These are phyloP conservation scores for Globisporangium megalacanthum DNA, from an alignment of 352 stramenopile species.

Conservation along the genomic window DNA sequence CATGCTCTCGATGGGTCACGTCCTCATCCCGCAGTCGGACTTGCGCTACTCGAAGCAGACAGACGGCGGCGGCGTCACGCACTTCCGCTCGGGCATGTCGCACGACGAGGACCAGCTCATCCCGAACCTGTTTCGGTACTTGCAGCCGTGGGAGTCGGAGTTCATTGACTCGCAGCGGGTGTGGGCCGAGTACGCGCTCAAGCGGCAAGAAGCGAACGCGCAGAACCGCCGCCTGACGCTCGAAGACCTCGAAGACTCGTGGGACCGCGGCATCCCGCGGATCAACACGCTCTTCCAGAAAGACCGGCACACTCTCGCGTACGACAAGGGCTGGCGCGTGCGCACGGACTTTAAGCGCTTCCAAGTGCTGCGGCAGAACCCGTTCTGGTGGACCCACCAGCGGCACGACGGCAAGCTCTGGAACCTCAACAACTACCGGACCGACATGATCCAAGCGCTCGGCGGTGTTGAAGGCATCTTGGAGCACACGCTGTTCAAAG, in stretches of 20 bases:
- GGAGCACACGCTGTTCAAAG: slow-evolving; percentile 99
- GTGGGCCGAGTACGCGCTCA: slow-evolving; percentile 99
- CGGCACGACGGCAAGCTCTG: slow-evolving; percentile 99
- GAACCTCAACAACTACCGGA: slow-evolving; percentile 99
- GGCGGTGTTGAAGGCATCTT: slow-evolving; percentile 99
- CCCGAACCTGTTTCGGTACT: slow-evolving; percentile 99
- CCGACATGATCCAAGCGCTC: slow-evolving; percentile 99
- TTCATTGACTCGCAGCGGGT: slow-evolving; percentile 99
- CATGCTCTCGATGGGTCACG: slow-evolving; percentile 99
- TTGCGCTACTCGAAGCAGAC: slow-evolving; percentile 99
- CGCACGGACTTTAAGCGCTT: slow-evolving; percentile 99
- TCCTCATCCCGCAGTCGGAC: slow-evolving; percentile 99
- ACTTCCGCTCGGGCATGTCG: slow-evolving; percentile 97
- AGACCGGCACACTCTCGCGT: slow-evolving; percentile 98
- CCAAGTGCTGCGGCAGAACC: slow-evolving; percentile 96
- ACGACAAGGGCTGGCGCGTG: slow-evolving; percentile 99
- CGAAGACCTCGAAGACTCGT: slow-evolving; percentile 99
- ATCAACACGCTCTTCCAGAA: slow-evolving; percentile 97
- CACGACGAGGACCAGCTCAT: slow-evolving; percentile 99
- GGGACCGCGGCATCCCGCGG: slow-evolving; percentile 97
- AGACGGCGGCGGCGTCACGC: slow-evolving; percentile 95
- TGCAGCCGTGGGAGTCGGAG: slow-evolving; percentile 98
- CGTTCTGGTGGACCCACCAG: slow-evolving; percentile 99
- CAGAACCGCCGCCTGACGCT: slow-evolving; percentile 98
- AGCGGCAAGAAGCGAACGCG: slow-evolving; percentile 98